Evolutionary conservation across 2,329 filamentous ascomycete genomes (phyloP), one percentile per base, ranked within the genome.

Genomic region (Sphaceloma murrayae): DNA sequence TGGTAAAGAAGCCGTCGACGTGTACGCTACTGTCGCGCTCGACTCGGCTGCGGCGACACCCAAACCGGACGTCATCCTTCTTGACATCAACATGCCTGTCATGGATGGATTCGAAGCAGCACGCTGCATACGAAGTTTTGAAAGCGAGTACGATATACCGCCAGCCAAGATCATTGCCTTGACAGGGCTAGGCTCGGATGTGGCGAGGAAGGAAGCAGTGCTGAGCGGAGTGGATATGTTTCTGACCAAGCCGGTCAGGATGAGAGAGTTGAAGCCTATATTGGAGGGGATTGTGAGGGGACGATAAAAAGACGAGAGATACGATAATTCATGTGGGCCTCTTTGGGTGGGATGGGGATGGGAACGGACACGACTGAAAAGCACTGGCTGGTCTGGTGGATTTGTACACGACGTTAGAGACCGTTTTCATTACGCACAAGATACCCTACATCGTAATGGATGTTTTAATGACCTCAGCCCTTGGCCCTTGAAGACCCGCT

Each of bases 1-100:
- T 49, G 72, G 72, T 5, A 58, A 66, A 1, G 64, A 72, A 52
- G 72, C 72, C 2, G 63, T 74, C 1, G 57, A 68, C 5, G 56
- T 56, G 21, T 69, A 67, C 46, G 60, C 66, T 21, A 33, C 52
- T 17, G 46, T 48, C 8, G 45, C 43, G 31, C 29, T 43, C 31
- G 13, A 30, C 46, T 29, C 22, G 9, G n/a, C 13, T 16, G 14
- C 34, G 5, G 26, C 27, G 8, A 26, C 13, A 7, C 33, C 32
- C 4, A 36, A 40, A 10, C 36, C 36, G 13, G 48, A 48, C 11
- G 45, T 43, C 5, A 34, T 51, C 9, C 19, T 51, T 2, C 49
- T 49, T 29, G 49, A 51, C 36, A 44, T 51, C 5, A 45, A 36
- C 43, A 47, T 47, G 46, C 46, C 49, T 17, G 27, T 46, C 3